Evolutionary conservation across 2,329 filamentous ascomycete genomes (phyloP).

Genomic region (Chaetoscypha palmicola): DNA sequence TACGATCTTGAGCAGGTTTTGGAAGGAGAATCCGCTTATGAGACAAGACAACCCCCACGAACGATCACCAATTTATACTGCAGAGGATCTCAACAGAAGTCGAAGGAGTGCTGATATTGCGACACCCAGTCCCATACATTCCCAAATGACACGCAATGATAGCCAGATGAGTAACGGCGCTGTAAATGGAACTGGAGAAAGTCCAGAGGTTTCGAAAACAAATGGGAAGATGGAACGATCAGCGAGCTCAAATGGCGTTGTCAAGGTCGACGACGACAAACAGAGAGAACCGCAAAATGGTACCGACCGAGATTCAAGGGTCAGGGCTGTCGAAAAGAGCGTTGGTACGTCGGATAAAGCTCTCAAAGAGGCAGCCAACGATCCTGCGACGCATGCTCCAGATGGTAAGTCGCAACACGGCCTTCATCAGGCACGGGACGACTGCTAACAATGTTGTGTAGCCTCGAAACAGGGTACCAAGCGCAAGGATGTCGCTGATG

Average conservation of each 20-base stretch:
- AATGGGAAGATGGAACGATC: slow-evolving; percentile 6
- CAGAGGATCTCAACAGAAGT: slow-evolving; percentile 25
- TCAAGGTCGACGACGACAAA: neutral
- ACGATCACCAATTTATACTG: slow-evolving; percentile 17
- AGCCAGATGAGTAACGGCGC: slow-evolving; percentile 7
- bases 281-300: slow-evolving; percentile 1
- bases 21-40: slow-evolving; percentile 54
- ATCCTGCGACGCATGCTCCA: slow-evolving; percentile 22
- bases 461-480: slow-evolving; percentile 11
- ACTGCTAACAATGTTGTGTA: neutral
- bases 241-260: neutral
- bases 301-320: neutral
- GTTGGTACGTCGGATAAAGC: slow-evolving; percentile 20
- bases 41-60: slow-evolving; percentile 29
- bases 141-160: slow-evolving; percentile 11
- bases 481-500: slow-evolving; percentile 10
- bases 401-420: slow-evolving; percentile 3
- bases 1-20: slow-evolving; percentile 66
- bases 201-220: slow-evolving; percentile 1
- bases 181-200: slow-evolving; percentile 5
- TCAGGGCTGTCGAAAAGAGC: slow-evolving; percentile 1
- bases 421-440: neutral
- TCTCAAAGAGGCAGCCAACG: slow-evolving; percentile 25
- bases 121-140: slow-evolving; percentile 13
- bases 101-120: slow-evolving; percentile 19